Conservation (phyloP, 2,329 filamentous ascomycete species). For the Aspergillus tubingensis region DNA sequence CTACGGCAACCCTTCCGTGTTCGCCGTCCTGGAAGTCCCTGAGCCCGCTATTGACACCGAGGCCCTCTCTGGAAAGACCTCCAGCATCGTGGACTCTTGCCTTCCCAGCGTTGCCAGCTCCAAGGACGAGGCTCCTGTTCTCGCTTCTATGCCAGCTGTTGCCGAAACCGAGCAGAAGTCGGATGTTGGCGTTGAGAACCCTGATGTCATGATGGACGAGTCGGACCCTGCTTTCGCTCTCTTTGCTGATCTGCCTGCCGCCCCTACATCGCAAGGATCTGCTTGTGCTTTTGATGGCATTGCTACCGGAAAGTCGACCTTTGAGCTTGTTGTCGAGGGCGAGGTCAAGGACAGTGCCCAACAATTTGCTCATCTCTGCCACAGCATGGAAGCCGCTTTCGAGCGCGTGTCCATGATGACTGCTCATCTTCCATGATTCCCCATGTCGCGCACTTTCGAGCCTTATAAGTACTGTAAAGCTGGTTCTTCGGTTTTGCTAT, state of each 20-base stretch:
- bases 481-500: slow-evolving; percentile 18
- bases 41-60: slow-evolving; percentile 62
- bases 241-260: slow-evolving; percentile 54
- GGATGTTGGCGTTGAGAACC: slow-evolving; percentile 26
- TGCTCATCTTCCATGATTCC: slow-evolving; percentile 43
- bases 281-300: slow-evolving; percentile 53
- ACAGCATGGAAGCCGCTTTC: slow-evolving; percentile 46
- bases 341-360: slow-evolving; percentile 29
- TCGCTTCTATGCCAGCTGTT: slow-evolving; percentile 42
- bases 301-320: slow-evolving; percentile 64
- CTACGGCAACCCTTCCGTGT: slow-evolving; percentile 52
- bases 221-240: slow-evolving; percentile 49
- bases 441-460: slow-evolving; percentile 25
- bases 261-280: slow-evolving; percentile 25
- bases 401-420: slow-evolving; percentile 44
- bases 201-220: slow-evolving; percentile 58
- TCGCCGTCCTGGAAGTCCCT: slow-evolving; percentile 70
- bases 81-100: slow-evolving; percentile 52
- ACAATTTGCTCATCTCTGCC: slow-evolving; percentile 40
- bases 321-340: slow-evolving; percentile 62
- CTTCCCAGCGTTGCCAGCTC: slow-evolving; percentile 41
- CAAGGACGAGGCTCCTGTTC: slow-evolving; percentile 53
- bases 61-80: slow-evolving; percentile 70
- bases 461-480: slow-evolving; percentile 21
- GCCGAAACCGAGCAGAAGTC: slow-evolving; percentile 19